A percentile compares a stretch with the other conserved stretches of the same genome.
These are phyloP conservation scores for Candida palmyrensis DNA, from an alignment of 805 yeast genomes.

Conservation along the genomic window DNA sequence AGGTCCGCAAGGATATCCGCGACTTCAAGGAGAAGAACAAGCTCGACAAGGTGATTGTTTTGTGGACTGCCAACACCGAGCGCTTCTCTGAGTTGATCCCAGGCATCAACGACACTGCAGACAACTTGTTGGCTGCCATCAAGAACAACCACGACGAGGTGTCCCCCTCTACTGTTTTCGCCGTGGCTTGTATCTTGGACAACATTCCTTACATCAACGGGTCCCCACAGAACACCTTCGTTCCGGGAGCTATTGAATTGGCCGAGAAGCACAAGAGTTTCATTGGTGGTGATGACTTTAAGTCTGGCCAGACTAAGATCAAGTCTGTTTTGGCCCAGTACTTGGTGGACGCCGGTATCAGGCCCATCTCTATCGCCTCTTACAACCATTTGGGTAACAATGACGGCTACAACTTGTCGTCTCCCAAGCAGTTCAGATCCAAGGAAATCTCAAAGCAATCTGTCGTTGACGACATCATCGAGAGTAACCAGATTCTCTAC, in stretches of 20 bases:
- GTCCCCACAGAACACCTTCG: slow-evolving; percentile 96
- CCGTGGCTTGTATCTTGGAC: slow-evolving; percentile 89
- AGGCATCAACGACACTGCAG: slow-evolving; percentile 87
- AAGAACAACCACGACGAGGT: slow-evolving; percentile 78
- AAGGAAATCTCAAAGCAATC: slow-evolving; percentile 92
- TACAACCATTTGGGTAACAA: slow-evolving; percentile 96
- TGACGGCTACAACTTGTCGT: slow-evolving; percentile 87
- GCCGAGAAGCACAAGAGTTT: slow-evolving; percentile 72
- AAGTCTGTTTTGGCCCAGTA: slow-evolving; percentile 96
- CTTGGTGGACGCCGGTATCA: slow-evolving; percentile 95
- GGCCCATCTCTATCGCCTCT: slow-evolving; percentile 90
- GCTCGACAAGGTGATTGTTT: slow-evolving; percentile 81
- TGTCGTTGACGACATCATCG: slow-evolving; percentile 92
- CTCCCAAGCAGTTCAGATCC: slow-evolving; percentile 90
- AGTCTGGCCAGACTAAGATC: slow-evolving; percentile 92
- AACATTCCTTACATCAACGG: slow-evolving; percentile 90
- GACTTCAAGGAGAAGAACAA: slow-evolving; percentile 67
- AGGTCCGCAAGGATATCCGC: slow-evolving; percentile 75
- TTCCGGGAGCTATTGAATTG: slow-evolving; percentile 88
- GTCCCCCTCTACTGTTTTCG: slow-evolving; percentile 90
- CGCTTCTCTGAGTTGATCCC: slow-evolving; percentile 73
- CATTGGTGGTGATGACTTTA: slow-evolving; percentile 97
- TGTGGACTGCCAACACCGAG: slow-evolving; percentile 98
- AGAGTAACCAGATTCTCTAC: slow-evolving; percentile 78
- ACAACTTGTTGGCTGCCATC: slow-evolving; percentile 67